These are phyloP conservation scores for Phytophthora sp. DNA, from an alignment of 352 stramenopile species.

Conservation along the genomic window DNA sequence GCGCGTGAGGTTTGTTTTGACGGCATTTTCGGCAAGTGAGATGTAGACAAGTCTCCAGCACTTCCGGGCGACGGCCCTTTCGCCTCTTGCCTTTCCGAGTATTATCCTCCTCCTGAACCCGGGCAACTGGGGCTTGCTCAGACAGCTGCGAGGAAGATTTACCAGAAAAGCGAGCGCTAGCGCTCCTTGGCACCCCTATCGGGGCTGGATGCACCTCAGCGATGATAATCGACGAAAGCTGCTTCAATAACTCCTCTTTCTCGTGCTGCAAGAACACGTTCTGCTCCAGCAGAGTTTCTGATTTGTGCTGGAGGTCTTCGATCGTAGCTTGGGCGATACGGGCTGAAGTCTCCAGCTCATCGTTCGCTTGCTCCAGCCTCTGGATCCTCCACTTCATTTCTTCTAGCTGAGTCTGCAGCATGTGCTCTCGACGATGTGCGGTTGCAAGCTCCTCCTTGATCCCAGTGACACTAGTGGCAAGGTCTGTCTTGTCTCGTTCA, in stretches of 20 bases:
- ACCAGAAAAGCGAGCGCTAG: constrained; percentile 31
- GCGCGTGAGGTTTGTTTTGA: constrained; percentile 23
- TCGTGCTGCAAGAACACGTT: constrained; percentile 77
- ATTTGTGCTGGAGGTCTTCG: constrained; percentile 62
- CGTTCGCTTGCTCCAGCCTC: constrained; percentile 70
- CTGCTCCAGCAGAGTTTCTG: constrained; percentile 62
- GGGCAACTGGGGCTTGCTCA: constrained; percentile 12
- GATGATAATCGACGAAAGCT: constrained; percentile 35
- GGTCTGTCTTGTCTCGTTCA: constrained; percentile 36
- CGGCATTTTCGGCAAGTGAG: constrained; percentile 65
- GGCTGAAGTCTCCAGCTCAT: constrained; percentile 71
- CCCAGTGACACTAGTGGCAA: constrained; percentile 6
- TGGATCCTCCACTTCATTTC: constrained; percentile 76
- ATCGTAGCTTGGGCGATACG: constrained; percentile 67
- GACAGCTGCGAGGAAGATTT: constrained; percentile 35
- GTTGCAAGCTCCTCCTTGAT: constrained; percentile 38
- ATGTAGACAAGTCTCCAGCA: constrained; percentile 76
- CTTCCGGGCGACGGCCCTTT: constrained; percentile 51
- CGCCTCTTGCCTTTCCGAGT: constrained; percentile 27
- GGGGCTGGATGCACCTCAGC: constrained; percentile 42
- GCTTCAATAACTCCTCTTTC: constrained; percentile 54
- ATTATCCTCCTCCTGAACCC: constrained; percentile 17
- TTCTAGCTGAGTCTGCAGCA: constrained; percentile 39
- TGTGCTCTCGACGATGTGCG: constrained; percentile 33
- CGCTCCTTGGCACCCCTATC: constrained; percentile 1